A percentile compares a stretch with the other conserved stretches of the same genome.
Conservation (phyloP, 805 yeast species). For the Wickerhamiella cacticola region DNA sequence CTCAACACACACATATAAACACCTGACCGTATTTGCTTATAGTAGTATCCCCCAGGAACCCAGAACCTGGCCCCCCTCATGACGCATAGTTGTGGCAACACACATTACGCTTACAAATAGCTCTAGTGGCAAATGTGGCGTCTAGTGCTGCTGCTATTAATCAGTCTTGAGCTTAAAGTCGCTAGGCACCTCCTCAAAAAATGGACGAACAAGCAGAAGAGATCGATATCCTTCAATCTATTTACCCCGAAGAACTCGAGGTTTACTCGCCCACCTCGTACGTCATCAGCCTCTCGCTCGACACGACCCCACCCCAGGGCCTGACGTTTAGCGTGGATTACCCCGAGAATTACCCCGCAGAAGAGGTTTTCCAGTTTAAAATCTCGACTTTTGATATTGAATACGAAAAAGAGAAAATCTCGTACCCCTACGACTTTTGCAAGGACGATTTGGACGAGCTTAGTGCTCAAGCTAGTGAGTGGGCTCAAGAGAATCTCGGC, state of each 20-base stretch:
- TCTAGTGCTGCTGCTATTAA: not conserved
- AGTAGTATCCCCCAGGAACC: too few species aligned
- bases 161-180: not conserved
- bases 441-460: constrained; percentile 27
- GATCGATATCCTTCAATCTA: constrained; percentile 75
- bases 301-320: constrained; percentile 51
- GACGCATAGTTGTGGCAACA: too few species aligned
- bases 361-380: constrained; percentile 32
- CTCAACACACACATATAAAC: too few species aligned
- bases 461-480: constrained; percentile 21
- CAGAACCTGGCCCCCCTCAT: too few species aligned
- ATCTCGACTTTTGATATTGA: constrained; percentile 34
- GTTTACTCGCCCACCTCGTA: constrained; percentile 38
- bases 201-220: constrained; percentile 81
- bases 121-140: too few species aligned
- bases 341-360: constrained; percentile 75
- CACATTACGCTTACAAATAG: too few species aligned
- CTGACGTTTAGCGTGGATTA: constrained; percentile 51
- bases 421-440: constrained; percentile 36
- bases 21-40: too few species aligned
- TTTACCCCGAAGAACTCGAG: constrained; percentile 84
- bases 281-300: constrained; percentile 49
- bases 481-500: constrained; percentile 68
- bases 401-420: constrained; percentile 35
- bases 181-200: constrained; percentile 37